phyloP scores from a whole-genome alignment of 129 eudicot genomes.

The Escallonia herrerae region DNA sequence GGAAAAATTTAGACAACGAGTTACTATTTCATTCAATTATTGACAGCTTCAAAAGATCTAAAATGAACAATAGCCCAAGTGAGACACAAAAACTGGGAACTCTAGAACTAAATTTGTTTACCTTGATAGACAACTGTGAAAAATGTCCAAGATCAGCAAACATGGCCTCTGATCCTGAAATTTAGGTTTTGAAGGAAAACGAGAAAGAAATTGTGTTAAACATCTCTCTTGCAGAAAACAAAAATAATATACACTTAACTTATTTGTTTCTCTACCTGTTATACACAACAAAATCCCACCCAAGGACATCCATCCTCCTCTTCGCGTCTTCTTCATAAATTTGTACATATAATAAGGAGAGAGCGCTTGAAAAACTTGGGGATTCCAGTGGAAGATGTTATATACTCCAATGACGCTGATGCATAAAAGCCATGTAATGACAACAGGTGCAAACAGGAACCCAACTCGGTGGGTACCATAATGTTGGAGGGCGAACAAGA shows the following conservation, averaged over 20 bases:
- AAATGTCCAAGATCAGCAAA: conserved; percentile 90
- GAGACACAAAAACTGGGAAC: not conserved
- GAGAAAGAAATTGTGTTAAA: not conserved
- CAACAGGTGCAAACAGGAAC: conserved; percentile 70
- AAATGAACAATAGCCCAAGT: too few species aligned
- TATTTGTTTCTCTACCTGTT: conserved; percentile 35
- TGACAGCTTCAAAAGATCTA: too few species aligned
- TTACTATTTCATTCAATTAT: too few species aligned
- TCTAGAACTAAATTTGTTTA: conserved; percentile 11
- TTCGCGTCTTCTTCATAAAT: conserved; percentile 64
- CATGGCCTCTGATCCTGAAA: conserved; percentile 85
- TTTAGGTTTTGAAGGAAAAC: not conserved
- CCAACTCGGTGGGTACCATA: conserved; percentile 82
- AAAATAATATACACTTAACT: not conserved
- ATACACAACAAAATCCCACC: conserved; percentile 80
- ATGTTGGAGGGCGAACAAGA: conserved; percentile 70
- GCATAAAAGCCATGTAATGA: conserved; percentile 69
- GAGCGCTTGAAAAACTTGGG: conserved; percentile 58
- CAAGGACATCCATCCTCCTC: conserved; percentile 84
- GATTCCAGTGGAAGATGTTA: conserved; percentile 76
- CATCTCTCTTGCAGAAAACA: not conserved
- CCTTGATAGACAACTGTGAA: conserved; percentile 79
- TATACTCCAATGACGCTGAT: conserved; percentile 72
- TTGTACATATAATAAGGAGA: conserved; percentile 87
- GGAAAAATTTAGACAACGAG: too few species aligned